A percentile compares a stretch with the other conserved stretches of the same genome.
phyloP scores from a whole-genome alignment of 1,139 yeast genomes.

The Scheffersomyces segobiensis region DNA sequence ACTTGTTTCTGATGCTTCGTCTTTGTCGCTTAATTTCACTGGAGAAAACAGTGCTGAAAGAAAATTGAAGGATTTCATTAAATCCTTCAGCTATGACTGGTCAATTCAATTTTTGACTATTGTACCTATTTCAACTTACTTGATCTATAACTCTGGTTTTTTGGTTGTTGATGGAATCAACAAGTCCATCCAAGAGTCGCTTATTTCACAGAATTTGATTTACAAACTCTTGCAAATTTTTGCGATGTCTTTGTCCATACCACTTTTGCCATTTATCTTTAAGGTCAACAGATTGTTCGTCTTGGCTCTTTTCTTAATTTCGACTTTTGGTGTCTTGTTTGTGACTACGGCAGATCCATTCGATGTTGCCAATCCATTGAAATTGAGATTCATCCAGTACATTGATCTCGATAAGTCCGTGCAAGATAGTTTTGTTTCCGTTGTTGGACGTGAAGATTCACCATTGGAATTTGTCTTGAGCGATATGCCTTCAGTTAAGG shows the following conservation, averaged over 20 bases:
- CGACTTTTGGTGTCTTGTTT: slow-evolving; percentile 36
- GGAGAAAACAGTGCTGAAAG: slow-evolving; percentile 14
- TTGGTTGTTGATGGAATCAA: slow-evolving; percentile 62
- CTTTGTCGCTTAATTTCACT: slow-evolving; percentile 8
- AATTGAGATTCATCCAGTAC: slow-evolving; percentile 64
- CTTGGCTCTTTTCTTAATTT: slow-evolving; percentile 33
- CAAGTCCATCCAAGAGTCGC: slow-evolving; percentile 71
- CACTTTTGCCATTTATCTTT: slow-evolving; percentile 71
- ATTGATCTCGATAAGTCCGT: slow-evolving; percentile 41
- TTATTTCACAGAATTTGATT: slow-evolving; percentile 45
- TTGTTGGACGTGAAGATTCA: slow-evolving; percentile 55
- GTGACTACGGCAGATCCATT: slow-evolving; percentile 52
- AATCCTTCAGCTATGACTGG: slow-evolving; percentile 74
- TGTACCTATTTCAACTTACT: slow-evolving; percentile 63
- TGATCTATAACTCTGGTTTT: slow-evolving; percentile 52
- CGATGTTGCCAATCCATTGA: slow-evolving; percentile 60
- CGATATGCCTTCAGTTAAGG: slow-evolving; percentile 67
- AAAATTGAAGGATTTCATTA: slow-evolving; percentile 25
- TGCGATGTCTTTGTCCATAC: slow-evolving; percentile 47
- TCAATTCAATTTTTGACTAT: slow-evolving; percentile 65
- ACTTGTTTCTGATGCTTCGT: slow-evolving; percentile 9
- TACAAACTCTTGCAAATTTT: slow-evolving; percentile 40
- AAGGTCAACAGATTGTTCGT: slow-evolving; percentile 60
- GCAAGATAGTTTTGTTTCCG: slow-evolving; percentile 39
- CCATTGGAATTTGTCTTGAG: slow-evolving; percentile 36